Evolutionary conservation across 1,284 basidiomycete genomes (phyloP).

Genomic region (Pseudomicrostroma phylloplanum): DNA sequence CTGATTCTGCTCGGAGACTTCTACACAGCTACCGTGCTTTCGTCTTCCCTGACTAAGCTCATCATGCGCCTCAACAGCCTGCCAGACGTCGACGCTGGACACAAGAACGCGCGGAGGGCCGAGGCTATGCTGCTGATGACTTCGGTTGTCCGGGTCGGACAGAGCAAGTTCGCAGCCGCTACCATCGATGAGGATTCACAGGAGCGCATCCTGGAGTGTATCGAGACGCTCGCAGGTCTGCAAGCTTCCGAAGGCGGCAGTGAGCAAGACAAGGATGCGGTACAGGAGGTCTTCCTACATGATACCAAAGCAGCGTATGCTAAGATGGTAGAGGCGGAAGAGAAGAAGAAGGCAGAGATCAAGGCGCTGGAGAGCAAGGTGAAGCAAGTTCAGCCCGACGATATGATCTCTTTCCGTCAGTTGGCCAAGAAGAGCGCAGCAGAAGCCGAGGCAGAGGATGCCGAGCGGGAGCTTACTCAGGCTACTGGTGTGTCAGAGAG

Average conservation of each 20-base stretch:
- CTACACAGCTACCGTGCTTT: conserved; percentile 86
- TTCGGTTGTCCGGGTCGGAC: conserved; percentile 89
- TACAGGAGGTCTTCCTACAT: conserved; percentile 75
- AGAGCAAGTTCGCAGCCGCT: conserved; percentile 85
- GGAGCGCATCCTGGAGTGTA: conserved; percentile 93
- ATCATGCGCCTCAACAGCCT: conserved; percentile 72
- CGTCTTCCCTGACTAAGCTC: conserved; percentile 83
- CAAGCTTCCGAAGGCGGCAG: conserved; percentile 8
- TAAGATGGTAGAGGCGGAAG: conserved; percentile 83
- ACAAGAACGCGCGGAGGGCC: conserved; percentile 61
- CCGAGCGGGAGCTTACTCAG: conserved; percentile 77
- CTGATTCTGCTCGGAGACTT: conserved; percentile 92
- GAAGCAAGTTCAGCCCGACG: conserved; percentile 79
- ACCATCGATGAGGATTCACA: conserved; percentile 97
- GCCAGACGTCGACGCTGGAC: conserved; percentile 59
- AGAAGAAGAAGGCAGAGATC: conserved; percentile 66
- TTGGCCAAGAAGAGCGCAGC: conserved; percentile 85
- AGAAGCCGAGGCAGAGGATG: conserved; percentile 56
- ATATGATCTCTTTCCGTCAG: conserved; percentile 84
- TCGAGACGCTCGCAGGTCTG: conserved; percentile 70
- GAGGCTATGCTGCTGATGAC: conserved; percentile 99
- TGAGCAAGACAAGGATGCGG: conserved; percentile 58
- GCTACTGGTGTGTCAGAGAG: conserved; percentile 77
- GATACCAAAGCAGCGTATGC: conserved; percentile 90
- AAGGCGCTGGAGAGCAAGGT: conserved; percentile 69